A percentile compares a stretch with the other conserved stretches of the same genome.
Evolutionary conservation across 768 basidiomycete genomes (phyloP).

Genomic region (Albatrellus ellisii): DNA sequence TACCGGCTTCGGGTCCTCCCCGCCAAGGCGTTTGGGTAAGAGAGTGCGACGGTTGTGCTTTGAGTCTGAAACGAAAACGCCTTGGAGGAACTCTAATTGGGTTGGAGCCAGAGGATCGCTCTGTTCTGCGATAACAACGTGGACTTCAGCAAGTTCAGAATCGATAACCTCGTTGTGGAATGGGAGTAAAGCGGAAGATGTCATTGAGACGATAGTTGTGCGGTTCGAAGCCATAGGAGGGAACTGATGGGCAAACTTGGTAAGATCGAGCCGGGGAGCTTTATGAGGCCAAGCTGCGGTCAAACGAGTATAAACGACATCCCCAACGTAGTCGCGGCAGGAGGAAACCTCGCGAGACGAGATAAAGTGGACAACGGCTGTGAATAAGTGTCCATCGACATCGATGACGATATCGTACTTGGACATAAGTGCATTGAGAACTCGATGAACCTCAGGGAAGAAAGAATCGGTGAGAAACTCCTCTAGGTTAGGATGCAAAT

Average conservation of each 20-base stretch:
- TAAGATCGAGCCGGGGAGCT: too few relatives aligned
- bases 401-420: conserved; percentile 23
- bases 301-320: too few relatives aligned
- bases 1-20: conserved; percentile 21
- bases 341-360: too few relatives aligned
- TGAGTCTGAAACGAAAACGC: conserved; percentile 33
- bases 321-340: too few relatives aligned
- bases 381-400: conserved; percentile 41
- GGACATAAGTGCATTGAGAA: conserved; percentile 14
- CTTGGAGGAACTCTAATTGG: conserved; percentile 27
- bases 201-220: too few relatives aligned
- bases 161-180: conserved; percentile 30
- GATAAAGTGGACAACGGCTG: conserved; percentile 28
- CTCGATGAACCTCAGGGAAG: conserved; percentile 26
- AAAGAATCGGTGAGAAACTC: conserved; percentile 24
- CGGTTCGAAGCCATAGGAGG: too few relatives aligned
- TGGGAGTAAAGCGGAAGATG: too few relatives aligned
- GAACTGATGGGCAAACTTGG: too few relatives aligned
- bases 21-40: conserved; percentile 42
- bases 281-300: too few relatives aligned
- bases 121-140: conserved; percentile 15
- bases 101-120: conserved; percentile 4
- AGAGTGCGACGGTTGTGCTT: conserved; percentile 33
- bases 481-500: conserved; percentile 19
- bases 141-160: conserved; percentile 24